phyloP scores from a whole-genome alignment of 345 rosid species.

The Kernera saxatilis region DNA sequence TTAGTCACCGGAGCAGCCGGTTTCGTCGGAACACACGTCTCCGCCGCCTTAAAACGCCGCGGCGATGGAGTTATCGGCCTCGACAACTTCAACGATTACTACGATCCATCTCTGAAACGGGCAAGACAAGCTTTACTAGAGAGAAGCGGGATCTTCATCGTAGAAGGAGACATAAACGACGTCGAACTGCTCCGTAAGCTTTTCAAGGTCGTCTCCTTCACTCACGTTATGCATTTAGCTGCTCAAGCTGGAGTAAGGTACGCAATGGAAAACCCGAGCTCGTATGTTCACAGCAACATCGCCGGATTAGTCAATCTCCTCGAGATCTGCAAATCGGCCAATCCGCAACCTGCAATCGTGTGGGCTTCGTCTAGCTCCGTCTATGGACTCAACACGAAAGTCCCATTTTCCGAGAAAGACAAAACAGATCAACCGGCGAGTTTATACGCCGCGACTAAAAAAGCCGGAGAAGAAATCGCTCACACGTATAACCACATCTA shows the following conservation, averaged over 20 bases:
- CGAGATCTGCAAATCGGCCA: slow-evolving; percentile 70
- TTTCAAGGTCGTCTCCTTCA: slow-evolving; percentile 67
- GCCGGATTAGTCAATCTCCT: slow-evolving; percentile 77
- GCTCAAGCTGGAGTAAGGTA: slow-evolving; percentile 93
- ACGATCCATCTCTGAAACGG: slow-evolving; percentile 75
- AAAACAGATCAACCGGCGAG: slow-evolving; percentile 97
- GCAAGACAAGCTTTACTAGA: slow-evolving; percentile 86
- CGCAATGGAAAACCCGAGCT: slow-evolving; percentile 81
- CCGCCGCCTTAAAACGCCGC: slow-evolving; percentile 69
- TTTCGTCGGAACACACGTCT: slow-evolving; percentile 90
- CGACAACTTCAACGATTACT: slow-evolving; percentile 87
- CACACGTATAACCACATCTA: slow-evolving; percentile 91
- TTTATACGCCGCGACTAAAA: slow-evolving; percentile 84
- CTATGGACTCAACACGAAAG: slow-evolving; percentile 77
- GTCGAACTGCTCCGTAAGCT: slow-evolving; percentile 58
- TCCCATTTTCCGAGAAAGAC: slow-evolving; percentile 84
- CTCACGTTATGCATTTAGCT: slow-evolving; percentile 91
- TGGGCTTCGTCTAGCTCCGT: slow-evolving; percentile 94
- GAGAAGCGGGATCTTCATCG: slow-evolving; percentile 64
- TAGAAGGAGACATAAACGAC: slow-evolving; percentile 92
- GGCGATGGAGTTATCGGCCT: slow-evolving; percentile 88
- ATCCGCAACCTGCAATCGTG: slow-evolving; percentile 81
- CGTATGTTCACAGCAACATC: slow-evolving; percentile 81
- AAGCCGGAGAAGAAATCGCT: slow-evolving; percentile 92
- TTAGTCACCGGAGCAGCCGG: slow-evolving; percentile 93